Evolutionary conservation across 306 rosid species (phyloP).

Genomic region (Potentilla sterilis): DNA sequence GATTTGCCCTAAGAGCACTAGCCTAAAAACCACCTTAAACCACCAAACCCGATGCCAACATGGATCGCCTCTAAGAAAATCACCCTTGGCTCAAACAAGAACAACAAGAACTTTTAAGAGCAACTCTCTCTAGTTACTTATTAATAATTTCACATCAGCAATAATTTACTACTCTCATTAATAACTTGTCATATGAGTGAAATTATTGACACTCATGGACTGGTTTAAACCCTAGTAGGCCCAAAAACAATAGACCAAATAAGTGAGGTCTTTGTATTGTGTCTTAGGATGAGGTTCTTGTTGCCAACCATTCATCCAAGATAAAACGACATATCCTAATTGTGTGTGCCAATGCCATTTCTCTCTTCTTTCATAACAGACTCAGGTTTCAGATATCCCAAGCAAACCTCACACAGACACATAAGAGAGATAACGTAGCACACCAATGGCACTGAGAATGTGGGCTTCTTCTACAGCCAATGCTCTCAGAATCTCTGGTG

Average conservation of each 20-base stretch:
- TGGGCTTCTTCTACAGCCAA: conserved; percentile 98
- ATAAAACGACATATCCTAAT: conserved; percentile 39
- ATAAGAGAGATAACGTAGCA: not conserved
- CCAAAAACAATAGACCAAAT: not conserved
- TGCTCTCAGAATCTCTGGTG: conserved; percentile 69
- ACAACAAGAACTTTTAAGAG: no score
- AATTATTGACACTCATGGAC: not conserved
- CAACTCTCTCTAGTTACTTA: no score
- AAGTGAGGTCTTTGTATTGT: not conserved
- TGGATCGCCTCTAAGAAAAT: no score
- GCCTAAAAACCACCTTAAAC: no score
- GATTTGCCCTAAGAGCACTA: no score
- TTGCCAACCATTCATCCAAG: conserved; percentile 69
- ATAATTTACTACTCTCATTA: not conserved
- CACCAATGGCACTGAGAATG: conserved; percentile 75
- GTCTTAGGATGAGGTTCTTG: conserved; percentile 57
- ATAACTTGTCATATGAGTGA: not conserved
- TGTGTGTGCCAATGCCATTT: not conserved
- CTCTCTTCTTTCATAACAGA: conserved; percentile 9
- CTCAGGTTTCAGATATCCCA: not conserved
- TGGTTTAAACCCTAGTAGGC: not conserved
- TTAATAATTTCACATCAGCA: no score
- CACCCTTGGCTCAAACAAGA: no score
- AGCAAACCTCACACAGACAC: not conserved
- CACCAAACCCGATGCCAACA: no score